phyloP scores from a whole-genome alignment of 352 stramenopile species.

The Elongisporangium undulatum region DNA sequence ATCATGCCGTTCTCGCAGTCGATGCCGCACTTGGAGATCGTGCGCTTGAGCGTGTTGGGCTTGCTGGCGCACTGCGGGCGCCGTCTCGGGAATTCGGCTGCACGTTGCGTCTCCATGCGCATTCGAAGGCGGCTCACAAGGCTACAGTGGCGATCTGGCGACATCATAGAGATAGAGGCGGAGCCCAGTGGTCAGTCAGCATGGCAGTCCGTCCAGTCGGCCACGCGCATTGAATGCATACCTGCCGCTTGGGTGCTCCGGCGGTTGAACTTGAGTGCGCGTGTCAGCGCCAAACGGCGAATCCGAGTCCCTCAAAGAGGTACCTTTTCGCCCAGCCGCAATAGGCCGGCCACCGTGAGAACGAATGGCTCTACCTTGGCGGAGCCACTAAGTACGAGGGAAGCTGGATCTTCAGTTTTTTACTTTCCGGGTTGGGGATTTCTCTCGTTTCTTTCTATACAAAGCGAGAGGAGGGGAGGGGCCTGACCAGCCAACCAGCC shows the following conservation, averaged over 20 bases:
- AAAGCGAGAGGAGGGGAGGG: neutral
- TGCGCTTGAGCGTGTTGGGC: constrained; percentile 48
- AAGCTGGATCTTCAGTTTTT: neutral
- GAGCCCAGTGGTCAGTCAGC: neutral
- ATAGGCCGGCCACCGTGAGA: neutral
- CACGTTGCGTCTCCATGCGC: neutral
- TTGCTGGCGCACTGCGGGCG: constrained; percentile 11
- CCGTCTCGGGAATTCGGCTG: neutral
- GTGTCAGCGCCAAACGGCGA: neutral
- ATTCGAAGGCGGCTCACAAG: neutral
- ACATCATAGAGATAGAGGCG: neutral
- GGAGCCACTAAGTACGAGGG: neutral
- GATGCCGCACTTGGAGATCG: constrained; percentile 76
- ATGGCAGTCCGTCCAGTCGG: neutral
- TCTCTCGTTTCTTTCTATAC: neutral
- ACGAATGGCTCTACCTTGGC: neutral
- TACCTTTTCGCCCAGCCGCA: neutral
- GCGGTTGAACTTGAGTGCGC: neutral
- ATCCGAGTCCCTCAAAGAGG: neutral
- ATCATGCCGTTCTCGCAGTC: constrained; percentile 22
- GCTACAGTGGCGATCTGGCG: neutral
- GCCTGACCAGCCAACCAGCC: neutral
- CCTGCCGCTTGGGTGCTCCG: neutral
- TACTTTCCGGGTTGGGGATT: neutral
- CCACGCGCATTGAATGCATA: neutral